Percentiles rank a stretch among this genome's conserved stretches.
These are phyloP conservation scores for Malus sylvestris DNA, from an alignment of 306 rosid genomes.

Conservation along the genomic window DNA sequence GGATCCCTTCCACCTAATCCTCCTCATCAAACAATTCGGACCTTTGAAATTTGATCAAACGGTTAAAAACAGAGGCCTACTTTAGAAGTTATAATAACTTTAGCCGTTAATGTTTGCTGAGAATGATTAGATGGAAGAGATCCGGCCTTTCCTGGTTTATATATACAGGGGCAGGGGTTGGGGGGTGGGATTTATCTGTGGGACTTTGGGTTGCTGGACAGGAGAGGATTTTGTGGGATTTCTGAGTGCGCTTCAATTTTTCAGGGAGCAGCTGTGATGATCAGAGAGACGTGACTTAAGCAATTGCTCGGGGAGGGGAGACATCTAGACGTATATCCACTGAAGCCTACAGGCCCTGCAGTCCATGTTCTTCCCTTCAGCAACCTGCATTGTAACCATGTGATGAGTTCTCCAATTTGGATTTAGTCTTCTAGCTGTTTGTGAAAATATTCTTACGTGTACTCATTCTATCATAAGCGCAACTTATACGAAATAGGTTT, in stretches of 20 bases:
- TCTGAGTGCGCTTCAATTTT: constrained; percentile 18
- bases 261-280: constrained; percentile 44
- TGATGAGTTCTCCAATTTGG: constrained; percentile 44
- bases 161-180: not conserved
- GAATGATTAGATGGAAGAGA: too few relatives aligned
- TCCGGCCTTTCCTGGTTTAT: not conserved
- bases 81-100: too few relatives aligned
- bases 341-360: constrained; percentile 18
- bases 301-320: constrained; percentile 32
- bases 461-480: too few relatives aligned
- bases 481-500: too few relatives aligned
- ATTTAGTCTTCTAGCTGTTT: not conserved
- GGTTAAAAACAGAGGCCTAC: too few relatives aligned
- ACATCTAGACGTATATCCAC: constrained; percentile 53
- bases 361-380: not conserved
- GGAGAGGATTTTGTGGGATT: not conserved
- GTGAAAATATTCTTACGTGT: too few relatives aligned
- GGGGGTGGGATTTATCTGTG: not conserved
- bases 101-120: too few relatives aligned
- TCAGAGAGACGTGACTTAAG: constrained; percentile 29
- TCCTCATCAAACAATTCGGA: too few relatives aligned
- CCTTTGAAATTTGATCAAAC: too few relatives aligned
- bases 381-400: constrained; percentile 17
- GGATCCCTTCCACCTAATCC: too few relatives aligned
- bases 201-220: not conserved